Evolutionary conservation across 2,329 filamentous ascomycete genomes (phyloP), one percentile per base, ranked within the genome.

Genomic region (Penicillium griseofulvum): DNA sequence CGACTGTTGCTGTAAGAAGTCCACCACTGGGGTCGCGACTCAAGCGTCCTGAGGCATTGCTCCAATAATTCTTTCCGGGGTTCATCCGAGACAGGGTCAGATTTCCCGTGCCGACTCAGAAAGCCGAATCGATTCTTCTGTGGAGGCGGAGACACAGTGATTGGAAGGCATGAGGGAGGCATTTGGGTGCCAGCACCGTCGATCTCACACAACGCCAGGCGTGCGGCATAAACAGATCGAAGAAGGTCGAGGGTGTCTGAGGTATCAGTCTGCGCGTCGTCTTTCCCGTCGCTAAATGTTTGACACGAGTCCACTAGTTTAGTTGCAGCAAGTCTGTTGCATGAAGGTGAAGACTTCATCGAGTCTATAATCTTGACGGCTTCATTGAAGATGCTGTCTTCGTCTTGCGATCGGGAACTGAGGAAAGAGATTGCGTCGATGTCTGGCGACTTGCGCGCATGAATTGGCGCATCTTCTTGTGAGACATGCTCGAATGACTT

Each of bases 151-250:
- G 74, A 72, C 4, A 76, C 75, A 8, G 78, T 70, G 33, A 86
- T 77, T 2, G 78, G 70, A 17, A 71, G 63, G 60, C 86, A 88
- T 24, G 78, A 63, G 3, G 71, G 55, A 2, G 85, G 84, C 36
- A 83, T 72, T 2, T 68, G 53, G 16, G 80, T 76, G 11, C 78
- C 77, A 2, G 82, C 81, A 19, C 78, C 80, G 11, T 77, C 74
- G 8, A 87, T 75, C 64, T 88, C 85, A 61, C 86, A 89, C 9
- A 87, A 75, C 11, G 86, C 84, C 16, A 88, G 75, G 42, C 84
- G 80, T 9, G 82, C 81, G 2, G 85, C 84, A 59, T 86, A 88
- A 31, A 83, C 76, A 5, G 82, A 83, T 58, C 80, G 83, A 56
- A 75, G 72, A 52, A 71, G 68, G 52, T 79, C 80, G 38, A 80